A percentile compares a stretch with the other conserved stretches of the same genome.
phyloP scores from a whole-genome alignment of 2,329 filamentous ascomycete genomes.

The Fusarium sp. region DNA sequence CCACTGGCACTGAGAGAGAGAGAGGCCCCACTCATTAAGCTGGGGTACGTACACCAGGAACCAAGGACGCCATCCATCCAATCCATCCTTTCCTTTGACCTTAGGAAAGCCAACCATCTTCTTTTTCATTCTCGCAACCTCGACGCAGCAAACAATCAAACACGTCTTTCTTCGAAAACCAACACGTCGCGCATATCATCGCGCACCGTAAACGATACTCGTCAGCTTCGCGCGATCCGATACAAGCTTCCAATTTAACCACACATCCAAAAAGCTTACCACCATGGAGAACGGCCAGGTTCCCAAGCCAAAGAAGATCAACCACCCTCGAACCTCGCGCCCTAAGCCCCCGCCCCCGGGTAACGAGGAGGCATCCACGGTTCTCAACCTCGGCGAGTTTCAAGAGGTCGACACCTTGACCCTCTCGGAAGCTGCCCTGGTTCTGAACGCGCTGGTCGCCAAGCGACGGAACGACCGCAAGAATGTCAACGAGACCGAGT shows the following conservation, averaged over 20 bases:
- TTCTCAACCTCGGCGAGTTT: conserved; percentile 92
- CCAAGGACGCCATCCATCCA: conserved; percentile 11
- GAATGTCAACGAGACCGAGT: conserved; percentile 88
- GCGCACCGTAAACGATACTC: background rate
- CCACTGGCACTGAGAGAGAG: background rate
- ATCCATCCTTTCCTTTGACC: conserved; percentile 12
- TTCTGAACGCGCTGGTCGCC: conserved; percentile 89
- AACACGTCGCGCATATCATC: background rate
- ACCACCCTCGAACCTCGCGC: conserved; percentile 64
- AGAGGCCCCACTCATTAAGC: conserved; percentile 39
- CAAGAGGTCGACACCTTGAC: conserved; percentile 91
- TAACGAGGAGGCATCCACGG: conserved; percentile 87
- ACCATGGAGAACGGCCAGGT: conserved; percentile 31
- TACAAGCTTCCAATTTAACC: background rate
- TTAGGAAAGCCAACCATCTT: background rate
- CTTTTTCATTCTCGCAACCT: conserved; percentile 1
- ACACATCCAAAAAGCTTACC: background rate
- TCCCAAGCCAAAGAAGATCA: conserved; percentile 33
- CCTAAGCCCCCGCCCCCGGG: conserved; percentile 76
- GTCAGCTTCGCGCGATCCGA: background rate
- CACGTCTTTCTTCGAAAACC: background rate
- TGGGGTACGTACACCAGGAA: conserved; percentile 33
- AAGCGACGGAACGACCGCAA: conserved; percentile 84
- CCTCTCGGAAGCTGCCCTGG: conserved; percentile 89
- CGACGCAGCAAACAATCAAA: background rate